A percentile compares a stretch with the other conserved stretches of the same genome.
phyloP scores from a whole-genome alignment of 2,329 filamentous ascomycete species.

The Fusarium sacchari region DNA sequence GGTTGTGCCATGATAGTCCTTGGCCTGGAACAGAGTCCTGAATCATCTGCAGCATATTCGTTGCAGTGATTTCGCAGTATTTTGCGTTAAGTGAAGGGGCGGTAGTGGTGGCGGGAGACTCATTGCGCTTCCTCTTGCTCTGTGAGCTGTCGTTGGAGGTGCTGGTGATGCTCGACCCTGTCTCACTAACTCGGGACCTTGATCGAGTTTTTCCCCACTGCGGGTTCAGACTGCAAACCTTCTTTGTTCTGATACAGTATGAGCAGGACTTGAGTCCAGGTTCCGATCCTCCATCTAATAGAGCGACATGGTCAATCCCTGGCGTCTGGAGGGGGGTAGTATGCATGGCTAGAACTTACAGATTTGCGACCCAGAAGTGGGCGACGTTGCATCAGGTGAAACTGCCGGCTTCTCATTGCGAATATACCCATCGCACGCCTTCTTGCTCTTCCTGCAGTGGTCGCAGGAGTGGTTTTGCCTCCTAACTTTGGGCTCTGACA shows the following conservation, averaged over 20 bases:
- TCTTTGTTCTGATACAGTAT: background rate
- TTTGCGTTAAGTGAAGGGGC: background rate
- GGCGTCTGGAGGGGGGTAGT: fast-evolving
- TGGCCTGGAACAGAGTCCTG: background rate
- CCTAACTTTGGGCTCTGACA: background rate
- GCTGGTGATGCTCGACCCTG: background rate
- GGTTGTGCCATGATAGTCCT: background rate
- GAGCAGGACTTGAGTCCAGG: background rate
- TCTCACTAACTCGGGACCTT: background rate
- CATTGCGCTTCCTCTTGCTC: background rate
- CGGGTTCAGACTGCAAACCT: background rate
- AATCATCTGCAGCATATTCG: background rate
- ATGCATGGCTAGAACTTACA: background rate
- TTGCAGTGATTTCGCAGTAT: background rate
- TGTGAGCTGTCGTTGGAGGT: background rate
- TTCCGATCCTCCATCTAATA: background rate
- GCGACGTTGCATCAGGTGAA: background rate
- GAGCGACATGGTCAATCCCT: background rate
- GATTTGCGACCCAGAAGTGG: background rate
- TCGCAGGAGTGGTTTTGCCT: background rate
- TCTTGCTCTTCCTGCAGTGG: background rate
- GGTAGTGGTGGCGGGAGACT: fast-evolving
- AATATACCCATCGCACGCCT: background rate
- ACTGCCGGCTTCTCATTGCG: background rate
- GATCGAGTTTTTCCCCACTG: background rate